Base-by-base conservation (phyloP, 2,329 filamentous ascomycete genomes). In the Colletotrichum sp. region DNA sequence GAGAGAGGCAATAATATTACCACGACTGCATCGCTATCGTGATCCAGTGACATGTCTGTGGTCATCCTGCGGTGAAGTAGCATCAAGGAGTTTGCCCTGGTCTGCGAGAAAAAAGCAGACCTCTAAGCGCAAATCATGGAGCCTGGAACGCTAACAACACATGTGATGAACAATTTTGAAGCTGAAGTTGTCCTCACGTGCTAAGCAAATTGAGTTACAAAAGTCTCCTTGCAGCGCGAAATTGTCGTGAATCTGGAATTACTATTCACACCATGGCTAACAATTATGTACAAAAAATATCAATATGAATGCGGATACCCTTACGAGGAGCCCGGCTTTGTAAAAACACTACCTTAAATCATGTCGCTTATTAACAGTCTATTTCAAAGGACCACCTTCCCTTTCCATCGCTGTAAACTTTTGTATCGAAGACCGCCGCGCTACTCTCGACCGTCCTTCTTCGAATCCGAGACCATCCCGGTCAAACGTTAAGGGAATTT, bases 401-500 rank as follows among this genome's bases (percentile, higher is more conserved):
- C 70, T 57, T 15, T 75, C 73, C 26, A 64, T 24, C 4, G 24
- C 34, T 5, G 63, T 73, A 6, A 75, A 73, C 57, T 69, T 75
- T 52, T 75, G 73, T 36, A 73, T 66, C 7, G 73, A 75, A 5
- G 73, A 60, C n/a, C 72, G 28, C 16, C 73, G 36, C 13, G 28
- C 26, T 10, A 26, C 26, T 18, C 65, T 18, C 2, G 36, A 13
- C 0, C 72, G 57, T 36, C 48, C 70, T 18, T 73, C 64, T 13
- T 73, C 36, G 1, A 32, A 16, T 5, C 73, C 73, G 5, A 73
- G 70, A 6, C 57, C 73, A 7, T 73, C 73, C 2, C 73, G 43
- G 7, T 75, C 73, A 21, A 75, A 26, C 12, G 70, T 75, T 6
- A 75, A 24, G 2, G 73, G 73, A 4, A 75, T 75, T 34, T 75